These are phyloP conservation scores for Mrakia blollopis DNA, from an alignment of 768 basidiomycete genomes.

Conservation along the genomic window DNA sequence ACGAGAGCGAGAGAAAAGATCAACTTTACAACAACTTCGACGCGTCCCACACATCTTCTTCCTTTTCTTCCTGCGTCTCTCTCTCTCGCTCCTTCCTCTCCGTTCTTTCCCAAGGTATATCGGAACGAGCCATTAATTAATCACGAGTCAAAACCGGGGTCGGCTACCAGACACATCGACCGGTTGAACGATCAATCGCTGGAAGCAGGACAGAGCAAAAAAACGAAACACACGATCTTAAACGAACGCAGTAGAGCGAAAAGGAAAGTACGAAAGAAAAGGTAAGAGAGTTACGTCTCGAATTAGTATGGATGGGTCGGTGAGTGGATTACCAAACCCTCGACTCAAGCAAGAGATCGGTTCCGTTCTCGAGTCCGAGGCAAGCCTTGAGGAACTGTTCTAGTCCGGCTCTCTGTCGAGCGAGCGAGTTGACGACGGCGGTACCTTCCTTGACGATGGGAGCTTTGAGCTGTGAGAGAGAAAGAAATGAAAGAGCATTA, in stretches of 20 bases:
- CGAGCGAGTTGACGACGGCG: constrained; percentile 90
- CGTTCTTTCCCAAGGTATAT: neutral
- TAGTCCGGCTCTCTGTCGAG: constrained; percentile 89
- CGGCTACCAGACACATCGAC: constrained; percentile 7
- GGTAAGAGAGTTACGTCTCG: constrained; percentile 6
- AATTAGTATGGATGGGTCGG: neutral
- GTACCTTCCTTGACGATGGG: constrained; percentile 54
- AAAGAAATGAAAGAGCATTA: no score
- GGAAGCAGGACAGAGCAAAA: constrained; percentile 4
- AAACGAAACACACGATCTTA: neutral
- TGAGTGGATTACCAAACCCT: constrained; percentile 53
- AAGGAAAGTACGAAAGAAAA: neutral
- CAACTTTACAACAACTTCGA: no score
- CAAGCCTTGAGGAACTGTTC: constrained; percentile 80
- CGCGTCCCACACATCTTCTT: no score
- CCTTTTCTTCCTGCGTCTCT: no score
- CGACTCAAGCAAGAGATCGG: constrained; percentile 78
- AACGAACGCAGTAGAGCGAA: neutral
- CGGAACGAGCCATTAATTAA: neutral
- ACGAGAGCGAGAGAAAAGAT: no score
- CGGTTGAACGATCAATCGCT: constrained; percentile 17
- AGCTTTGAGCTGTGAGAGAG: constrained; percentile 29
- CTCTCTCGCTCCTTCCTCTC: neutral
- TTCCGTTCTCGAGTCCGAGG: constrained; percentile 45
- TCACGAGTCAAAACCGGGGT: neutral